A percentile compares a stretch with the other conserved stretches of the same genome.
Evolutionary conservation across 2,329 filamentous ascomycete species (phyloP).

Genomic region (Aspergillus pseudotamarii): DNA sequence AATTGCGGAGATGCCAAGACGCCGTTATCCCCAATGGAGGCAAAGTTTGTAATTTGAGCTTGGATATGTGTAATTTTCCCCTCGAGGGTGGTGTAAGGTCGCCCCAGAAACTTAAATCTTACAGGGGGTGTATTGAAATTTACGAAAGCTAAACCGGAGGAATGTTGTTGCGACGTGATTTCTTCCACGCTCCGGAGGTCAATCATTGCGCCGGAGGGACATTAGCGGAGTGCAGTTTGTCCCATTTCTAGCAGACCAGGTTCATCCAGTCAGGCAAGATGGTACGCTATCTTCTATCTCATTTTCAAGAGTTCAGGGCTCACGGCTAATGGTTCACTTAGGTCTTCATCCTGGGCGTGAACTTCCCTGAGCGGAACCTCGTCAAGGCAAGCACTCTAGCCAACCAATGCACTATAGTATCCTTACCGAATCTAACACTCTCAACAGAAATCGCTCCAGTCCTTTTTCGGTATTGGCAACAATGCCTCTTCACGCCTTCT

Average conservation of each 20-base stretch:
- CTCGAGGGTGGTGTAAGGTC: neutral
- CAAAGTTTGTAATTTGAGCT: slow-evolving; percentile 2
- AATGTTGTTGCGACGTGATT: slow-evolving; percentile 38
- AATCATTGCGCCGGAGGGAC: slow-evolving; percentile 6
- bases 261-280: slow-evolving; percentile 29
- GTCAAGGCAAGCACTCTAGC: slow-evolving; percentile 66
- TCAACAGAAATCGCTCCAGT: slow-evolving; percentile 62
- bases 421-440: neutral
- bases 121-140: slow-evolving; percentile 5
- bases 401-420: slow-evolving; percentile 10
- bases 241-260: neutral
- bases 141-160: slow-evolving; percentile 27
- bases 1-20: slow-evolving; percentile 30
- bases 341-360: slow-evolving; percentile 85
- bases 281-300: slow-evolving; percentile 22
- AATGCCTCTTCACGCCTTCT: slow-evolving; percentile 73
- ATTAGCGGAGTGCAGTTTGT: neutral
- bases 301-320: neutral
- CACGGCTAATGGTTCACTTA: slow-evolving; percentile 38
- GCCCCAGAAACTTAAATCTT: neutral
- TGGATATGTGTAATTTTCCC: slow-evolving; percentile 17
- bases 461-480: slow-evolving; percentile 83
- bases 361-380: slow-evolving; percentile 80
- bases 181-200: slow-evolving; percentile 31
- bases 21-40: slow-evolving; percentile 8